phyloP scores from a whole-genome alignment of 1,284 basidiomycete genomes.

The Testicularia cyperi region DNA sequence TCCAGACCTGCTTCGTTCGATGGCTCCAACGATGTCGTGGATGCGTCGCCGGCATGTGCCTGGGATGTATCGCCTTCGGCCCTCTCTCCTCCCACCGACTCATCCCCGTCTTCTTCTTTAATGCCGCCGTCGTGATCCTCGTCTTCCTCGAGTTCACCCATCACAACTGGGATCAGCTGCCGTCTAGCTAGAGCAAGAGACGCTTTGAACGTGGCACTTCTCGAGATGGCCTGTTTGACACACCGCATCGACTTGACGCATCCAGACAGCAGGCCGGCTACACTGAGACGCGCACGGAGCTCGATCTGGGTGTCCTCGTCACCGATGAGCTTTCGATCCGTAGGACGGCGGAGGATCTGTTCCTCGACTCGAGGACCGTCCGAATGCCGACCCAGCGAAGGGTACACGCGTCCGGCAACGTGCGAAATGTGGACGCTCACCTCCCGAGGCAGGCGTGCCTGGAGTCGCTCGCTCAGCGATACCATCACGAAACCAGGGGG shows the following conservation, averaged over 20 bases:
- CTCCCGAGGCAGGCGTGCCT: constrained; percentile 20
- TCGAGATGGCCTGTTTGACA: constrained; percentile 9
- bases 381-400: constrained; percentile 30
- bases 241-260: constrained; percentile 37
- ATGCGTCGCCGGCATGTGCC: no score
- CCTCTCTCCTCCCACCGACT: no score
- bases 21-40: no score
- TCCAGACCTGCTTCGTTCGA: no score
- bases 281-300: constrained; percentile 21
- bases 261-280: constrained; percentile 24
- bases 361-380: constrained; percentile 32
- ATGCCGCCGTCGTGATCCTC: no score
- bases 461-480: constrained; percentile 21
- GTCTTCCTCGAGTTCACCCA: constrained; percentile 1
- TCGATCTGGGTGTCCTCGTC: constrained; percentile 35
- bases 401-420: constrained; percentile 29
- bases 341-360: constrained; percentile 13
- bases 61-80: no score
- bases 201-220: constrained; percentile 13
- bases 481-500: constrained; percentile 31
- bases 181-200: constrained; percentile 4
- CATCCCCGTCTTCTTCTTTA: no score
- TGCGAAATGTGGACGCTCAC: constrained; percentile 13
- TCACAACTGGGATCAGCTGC: constrained; percentile 2
- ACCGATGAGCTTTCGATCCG: constrained; percentile 11